Base-by-base conservation (phyloP, 2,329 filamentous ascomycete species). In the Colletotrichum scovillei region DNA sequence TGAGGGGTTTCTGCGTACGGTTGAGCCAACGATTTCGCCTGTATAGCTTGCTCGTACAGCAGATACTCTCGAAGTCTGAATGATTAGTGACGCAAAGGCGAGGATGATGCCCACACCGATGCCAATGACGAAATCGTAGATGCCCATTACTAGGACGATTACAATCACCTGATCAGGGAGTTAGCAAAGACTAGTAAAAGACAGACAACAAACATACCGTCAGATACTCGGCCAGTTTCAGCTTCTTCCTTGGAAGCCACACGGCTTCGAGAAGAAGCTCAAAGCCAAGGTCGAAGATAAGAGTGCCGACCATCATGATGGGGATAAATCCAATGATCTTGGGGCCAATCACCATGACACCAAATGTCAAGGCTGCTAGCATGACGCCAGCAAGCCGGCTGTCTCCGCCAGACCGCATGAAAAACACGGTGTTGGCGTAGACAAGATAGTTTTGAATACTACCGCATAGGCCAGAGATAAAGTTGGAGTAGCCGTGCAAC, bases 391-490 rank as follows among this genome's bases (percentile, higher is more conserved):
- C 97, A 57, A 97, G 85, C 62, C 97, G 92, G 78, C 91, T 95
- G 80, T 97, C 91, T 24, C 96, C 97, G 19, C 97, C 97, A 59
- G 95, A 97, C 30, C 94, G 91, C 80, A 98, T 97, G 82, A 99
- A 98, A 69, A 99, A 91, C n/a, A 98, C 90, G 75, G 95, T 98
- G 81, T 99, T 99, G 72, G 96, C 96, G 79, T 98, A 99, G 0
- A 99, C 97, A 1, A 99, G 89, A 79, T 99, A 99, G 81, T 99
- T 99, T 83, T 97, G 89, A 72, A 99, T 97, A 79, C 95, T 98
- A 14, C 97, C 97, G 14, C 91, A 87, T 75, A 92, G 90, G 3
- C 97, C 97, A 9, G 96, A 98, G 12, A 98, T 78, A 22, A 95
- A 93, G 82, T 99, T 99, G 1, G 96, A 98, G 76, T 97, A 90